phyloP scores from a whole-genome alignment of 1,139 yeast genomes.

The Hansenula anomala region DNA sequence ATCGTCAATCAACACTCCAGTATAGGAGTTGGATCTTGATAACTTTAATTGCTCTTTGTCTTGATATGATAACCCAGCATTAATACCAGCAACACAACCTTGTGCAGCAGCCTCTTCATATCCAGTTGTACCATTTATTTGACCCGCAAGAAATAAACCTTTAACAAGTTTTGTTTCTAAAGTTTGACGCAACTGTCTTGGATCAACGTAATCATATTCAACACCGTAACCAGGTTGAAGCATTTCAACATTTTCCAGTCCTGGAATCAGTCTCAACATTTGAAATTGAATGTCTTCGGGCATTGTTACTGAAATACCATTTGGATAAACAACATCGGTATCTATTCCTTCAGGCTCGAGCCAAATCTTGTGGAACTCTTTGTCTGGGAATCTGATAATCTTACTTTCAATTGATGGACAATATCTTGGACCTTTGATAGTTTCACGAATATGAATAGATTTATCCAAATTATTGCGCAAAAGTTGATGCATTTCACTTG shows the following conservation, averaged over 20 bases:
- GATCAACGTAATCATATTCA: constrained; percentile 94
- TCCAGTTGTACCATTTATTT: constrained; percentile 98
- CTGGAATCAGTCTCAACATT: constrained; percentile 75
- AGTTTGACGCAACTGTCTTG: constrained; percentile 74
- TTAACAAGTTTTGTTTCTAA: constrained; percentile 76
- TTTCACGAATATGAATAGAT: constrained; percentile 87
- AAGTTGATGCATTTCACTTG: constrained; percentile 66
- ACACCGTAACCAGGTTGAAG: constrained; percentile 97
- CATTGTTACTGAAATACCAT: constrained; percentile 95
- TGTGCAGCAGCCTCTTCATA: constrained; percentile 99
- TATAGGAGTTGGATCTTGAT: constrained; percentile 77
- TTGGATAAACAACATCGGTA: constrained; percentile 84
- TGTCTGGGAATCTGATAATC: constrained; percentile 73
- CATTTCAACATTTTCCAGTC: constrained; percentile 84
- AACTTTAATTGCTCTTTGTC: constrained; percentile 46
- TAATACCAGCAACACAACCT: constrained; percentile 92
- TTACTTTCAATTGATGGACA: constrained; percentile 97
- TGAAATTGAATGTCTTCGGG: constrained; percentile 85
- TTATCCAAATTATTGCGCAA: constrained; percentile 68
- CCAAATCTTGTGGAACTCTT: constrained; percentile 80
- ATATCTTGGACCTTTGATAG: constrained; percentile 94
- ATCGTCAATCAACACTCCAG: constrained; percentile 93
- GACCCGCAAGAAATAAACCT: constrained; percentile 91
- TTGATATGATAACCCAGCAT: constrained; percentile 50
- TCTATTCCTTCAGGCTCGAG: constrained; percentile 94